Evolutionary conservation across 2,329 filamentous ascomycete genomes (phyloP).

Genomic region (Chrysoporthe austroafricana): DNA sequence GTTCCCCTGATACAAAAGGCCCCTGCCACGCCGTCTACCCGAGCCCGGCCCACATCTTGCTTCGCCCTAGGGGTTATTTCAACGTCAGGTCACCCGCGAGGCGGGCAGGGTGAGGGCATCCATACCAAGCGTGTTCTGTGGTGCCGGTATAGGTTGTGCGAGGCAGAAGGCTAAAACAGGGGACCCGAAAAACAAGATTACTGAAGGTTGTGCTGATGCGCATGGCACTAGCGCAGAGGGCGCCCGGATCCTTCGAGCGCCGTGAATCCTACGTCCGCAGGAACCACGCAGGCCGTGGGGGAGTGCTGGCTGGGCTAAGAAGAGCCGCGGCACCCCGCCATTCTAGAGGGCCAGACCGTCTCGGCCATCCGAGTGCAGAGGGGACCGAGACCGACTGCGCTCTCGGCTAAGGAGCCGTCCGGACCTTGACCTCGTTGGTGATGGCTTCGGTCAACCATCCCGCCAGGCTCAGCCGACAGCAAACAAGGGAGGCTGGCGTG

Average conservation of each 20-base stretch:
- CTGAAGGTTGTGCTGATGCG: not conserved
- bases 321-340: not conserved
- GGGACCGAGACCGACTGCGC: not conserved
- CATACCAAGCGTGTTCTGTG: not conserved
- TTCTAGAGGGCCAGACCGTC: not conserved
- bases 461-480: not conserved
- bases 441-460: not conserved
- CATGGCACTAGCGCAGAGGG: not conserved
- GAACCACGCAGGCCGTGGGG: not conserved
- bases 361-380: not conserved
- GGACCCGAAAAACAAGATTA: not conserved
- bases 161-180: not conserved
- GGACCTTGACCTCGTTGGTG: not conserved
- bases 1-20: not conserved
- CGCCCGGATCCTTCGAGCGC: not conserved
- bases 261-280: not conserved
- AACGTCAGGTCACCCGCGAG: not conserved
- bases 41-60: not conserved
- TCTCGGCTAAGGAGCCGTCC: not conserved
- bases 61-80: not conserved
- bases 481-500: not conserved
- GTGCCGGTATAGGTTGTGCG: not conserved
- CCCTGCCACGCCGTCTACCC: not conserved
- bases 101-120: not conserved
- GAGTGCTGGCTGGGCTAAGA: not conserved